These are phyloP conservation scores for Naematelia encephala DNA, from an alignment of 768 basidiomycete species.

Conservation along the genomic window DNA sequence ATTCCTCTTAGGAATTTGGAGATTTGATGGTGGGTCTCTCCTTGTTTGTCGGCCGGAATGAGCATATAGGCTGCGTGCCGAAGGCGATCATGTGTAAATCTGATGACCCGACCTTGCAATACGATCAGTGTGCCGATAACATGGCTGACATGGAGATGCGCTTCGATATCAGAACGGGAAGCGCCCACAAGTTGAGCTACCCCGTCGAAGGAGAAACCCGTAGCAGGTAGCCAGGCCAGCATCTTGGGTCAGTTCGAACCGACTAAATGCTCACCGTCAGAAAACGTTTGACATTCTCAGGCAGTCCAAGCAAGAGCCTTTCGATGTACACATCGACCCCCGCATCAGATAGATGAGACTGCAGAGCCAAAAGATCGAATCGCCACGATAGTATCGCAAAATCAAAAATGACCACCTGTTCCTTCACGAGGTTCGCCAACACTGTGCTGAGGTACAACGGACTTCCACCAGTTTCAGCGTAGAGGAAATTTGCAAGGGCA, in stretches of 20 bases:
- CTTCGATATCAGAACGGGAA: neutral
- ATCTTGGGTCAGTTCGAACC: neutral
- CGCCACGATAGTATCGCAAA: conserved; percentile 20
- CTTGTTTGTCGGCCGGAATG: conserved; percentile 6
- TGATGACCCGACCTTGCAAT: neutral
- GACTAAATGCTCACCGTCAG: conserved; percentile 13
- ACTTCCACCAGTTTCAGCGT: conserved; percentile 27
- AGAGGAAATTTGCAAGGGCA: conserved; percentile 17
- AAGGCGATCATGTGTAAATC: conserved; percentile 36
- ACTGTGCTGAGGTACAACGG: conserved; percentile 27
- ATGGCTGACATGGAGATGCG: conserved; percentile 3
- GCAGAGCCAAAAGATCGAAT: conserved; percentile 17
- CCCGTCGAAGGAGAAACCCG: conserved; percentile 17
- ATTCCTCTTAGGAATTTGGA: conserved; percentile 18
- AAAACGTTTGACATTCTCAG: conserved; percentile 12
- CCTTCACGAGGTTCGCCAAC: conserved; percentile 19
- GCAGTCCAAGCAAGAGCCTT: conserved; percentile 12
- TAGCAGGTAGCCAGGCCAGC: conserved; percentile 28
- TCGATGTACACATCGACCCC: conserved; percentile 26
- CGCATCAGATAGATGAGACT: conserved; percentile 20
- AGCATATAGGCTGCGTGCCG: conserved; percentile 20
- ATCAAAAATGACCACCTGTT: conserved; percentile 25
- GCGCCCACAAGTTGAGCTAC: conserved; percentile 16
- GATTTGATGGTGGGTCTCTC: conserved; percentile 7
- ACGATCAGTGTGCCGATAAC: conserved; percentile 14